phyloP scores from a whole-genome alignment of 129 eudicot species.

The Kitagawia praeruptora region DNA sequence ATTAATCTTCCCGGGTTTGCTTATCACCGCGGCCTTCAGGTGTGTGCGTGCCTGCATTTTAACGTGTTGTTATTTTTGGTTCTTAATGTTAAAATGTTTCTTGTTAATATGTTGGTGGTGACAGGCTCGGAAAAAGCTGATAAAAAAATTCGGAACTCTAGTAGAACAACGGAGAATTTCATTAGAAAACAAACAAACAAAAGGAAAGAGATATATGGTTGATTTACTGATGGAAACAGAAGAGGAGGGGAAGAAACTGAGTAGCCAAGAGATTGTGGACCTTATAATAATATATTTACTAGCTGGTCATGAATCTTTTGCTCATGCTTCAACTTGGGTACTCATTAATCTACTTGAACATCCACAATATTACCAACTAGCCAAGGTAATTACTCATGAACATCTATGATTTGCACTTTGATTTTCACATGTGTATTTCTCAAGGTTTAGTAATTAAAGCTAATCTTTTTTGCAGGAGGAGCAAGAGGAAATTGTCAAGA shows the following conservation, averaged over 20 bases:
- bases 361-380: conserved; percentile 10
- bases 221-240: conserved; percentile 9
- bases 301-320: conserved; percentile 13
- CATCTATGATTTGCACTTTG: background rate
- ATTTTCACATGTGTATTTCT: background rate
- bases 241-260: conserved; percentile 2
- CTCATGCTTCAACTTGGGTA: conserved; percentile 9
- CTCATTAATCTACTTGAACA: background rate
- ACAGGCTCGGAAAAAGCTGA: background rate
- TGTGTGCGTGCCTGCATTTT: background rate
- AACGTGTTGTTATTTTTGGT: background rate
- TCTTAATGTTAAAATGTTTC: background rate
- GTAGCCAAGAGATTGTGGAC: conserved; percentile 4
- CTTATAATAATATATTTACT: conserved; percentile 9
- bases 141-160: background rate
- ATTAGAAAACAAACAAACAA: background rate
- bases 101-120: background rate
- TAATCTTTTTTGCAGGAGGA: background rate
- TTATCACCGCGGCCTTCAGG: conserved; percentile 2
- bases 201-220: background rate
- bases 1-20: conserved; percentile 8
- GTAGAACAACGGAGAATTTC: background rate
- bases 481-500: conserved; percentile 9
- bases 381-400: background rate
- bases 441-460: background rate